Evolutionary conservation across 1,284 basidiomycete species (phyloP).

Genomic region (Flammula alnicola): DNA sequence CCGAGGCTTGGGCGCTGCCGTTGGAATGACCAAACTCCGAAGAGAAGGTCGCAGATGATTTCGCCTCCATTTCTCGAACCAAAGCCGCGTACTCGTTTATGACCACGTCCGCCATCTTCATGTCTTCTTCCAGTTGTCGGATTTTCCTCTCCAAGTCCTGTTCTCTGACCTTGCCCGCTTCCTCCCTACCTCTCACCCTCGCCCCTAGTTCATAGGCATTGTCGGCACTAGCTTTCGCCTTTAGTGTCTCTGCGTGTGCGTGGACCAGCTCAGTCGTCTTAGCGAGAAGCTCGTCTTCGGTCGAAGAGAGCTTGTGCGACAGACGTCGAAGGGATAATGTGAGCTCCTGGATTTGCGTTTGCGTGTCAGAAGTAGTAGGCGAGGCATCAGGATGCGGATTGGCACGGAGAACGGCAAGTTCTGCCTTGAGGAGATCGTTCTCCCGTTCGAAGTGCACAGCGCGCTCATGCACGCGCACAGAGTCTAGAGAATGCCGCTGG

Average conservation of each 20-base stretch:
- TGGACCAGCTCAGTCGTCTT: conserved; percentile 54
- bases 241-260: conserved; percentile 46
- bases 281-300: conserved; percentile 55
- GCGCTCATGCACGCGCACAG: conserved; percentile 52
- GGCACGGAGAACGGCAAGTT: conserved; percentile 55
- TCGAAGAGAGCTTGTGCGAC: conserved; percentile 65
- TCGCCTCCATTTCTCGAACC: conserved; percentile 53
- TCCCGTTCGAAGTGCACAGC: conserved; percentile 55
- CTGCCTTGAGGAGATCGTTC: conserved; percentile 56
- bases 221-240: conserved; percentile 49
- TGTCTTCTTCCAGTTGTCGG: conserved; percentile 56
- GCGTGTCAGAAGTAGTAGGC: conserved; percentile 39
- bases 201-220: conserved; percentile 57
- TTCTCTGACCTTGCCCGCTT: conserved; percentile 51
- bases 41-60: neutral
- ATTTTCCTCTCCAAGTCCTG: conserved; percentile 49
- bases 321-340: conserved; percentile 68
- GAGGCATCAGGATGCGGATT: conserved; percentile 47
- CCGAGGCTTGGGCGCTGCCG: too few species aligned
- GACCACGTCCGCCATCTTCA: conserved; percentile 63
- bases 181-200: conserved; percentile 53
- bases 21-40: neutral
- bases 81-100: conserved; percentile 73
- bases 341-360: conserved; percentile 61
- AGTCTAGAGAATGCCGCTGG: conserved; percentile 62